phyloP scores from a whole-genome alignment of 495 filamentous ascomycete species.

The Amphirosellinia nigrospora region DNA sequence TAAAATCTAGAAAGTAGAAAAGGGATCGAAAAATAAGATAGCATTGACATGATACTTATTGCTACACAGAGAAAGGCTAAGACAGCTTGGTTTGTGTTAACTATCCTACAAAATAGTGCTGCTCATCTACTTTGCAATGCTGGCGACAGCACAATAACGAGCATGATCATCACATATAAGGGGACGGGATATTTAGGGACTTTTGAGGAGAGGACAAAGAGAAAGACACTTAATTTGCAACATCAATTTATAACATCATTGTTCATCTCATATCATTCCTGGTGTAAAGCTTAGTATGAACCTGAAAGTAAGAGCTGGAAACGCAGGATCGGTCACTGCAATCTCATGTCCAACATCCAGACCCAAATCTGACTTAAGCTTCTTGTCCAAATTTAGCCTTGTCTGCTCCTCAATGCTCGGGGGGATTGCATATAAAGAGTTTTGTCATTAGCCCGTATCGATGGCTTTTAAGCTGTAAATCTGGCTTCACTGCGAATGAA shows the following conservation, averaged over 20 bases:
- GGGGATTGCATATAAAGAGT: constrained; percentile 91
- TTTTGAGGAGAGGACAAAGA: neutral
- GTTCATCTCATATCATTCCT: neutral
- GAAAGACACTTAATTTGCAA: neutral
- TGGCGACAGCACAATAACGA: neutral
- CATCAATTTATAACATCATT: neutral
- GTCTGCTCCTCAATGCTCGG: constrained; percentile 82
- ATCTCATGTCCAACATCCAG: constrained; percentile 60
- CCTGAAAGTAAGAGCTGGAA: constrained; percentile 72
- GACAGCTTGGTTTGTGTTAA: neutral
- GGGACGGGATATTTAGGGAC: neutral
- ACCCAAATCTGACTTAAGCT: constrained; percentile 57
- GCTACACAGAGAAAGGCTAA: neutral
- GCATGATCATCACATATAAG: neutral
- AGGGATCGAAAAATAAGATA: neutral
- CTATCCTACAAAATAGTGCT: neutral
- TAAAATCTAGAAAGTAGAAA: neutral
- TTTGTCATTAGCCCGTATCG: constrained; percentile 77
- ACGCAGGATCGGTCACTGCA: constrained; percentile 82
- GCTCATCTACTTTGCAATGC: neutral
- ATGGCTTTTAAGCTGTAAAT: constrained; percentile 91
- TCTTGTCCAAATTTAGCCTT: constrained; percentile 78
- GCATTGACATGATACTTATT: neutral
- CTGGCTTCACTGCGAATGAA: constrained; percentile 78
- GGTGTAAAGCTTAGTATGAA: constrained; percentile 62